These are phyloP conservation scores for Rhodotorula sp. DNA, from an alignment of 1,284 basidiomycete species.

Conservation along the genomic window DNA sequence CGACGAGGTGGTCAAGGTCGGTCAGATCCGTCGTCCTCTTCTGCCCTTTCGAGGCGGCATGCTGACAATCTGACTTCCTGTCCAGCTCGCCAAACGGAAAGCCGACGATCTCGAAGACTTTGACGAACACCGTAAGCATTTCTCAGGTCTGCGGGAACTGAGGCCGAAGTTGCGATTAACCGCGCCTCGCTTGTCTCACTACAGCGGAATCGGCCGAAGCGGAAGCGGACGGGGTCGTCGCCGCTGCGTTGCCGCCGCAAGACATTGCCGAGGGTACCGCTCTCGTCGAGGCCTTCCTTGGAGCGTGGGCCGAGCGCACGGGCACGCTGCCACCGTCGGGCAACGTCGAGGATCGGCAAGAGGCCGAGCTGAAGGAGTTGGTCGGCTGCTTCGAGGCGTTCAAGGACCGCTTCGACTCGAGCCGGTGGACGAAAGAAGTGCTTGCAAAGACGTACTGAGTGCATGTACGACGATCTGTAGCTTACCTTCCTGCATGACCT, in stretches of 20 bases:
- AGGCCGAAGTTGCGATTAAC: too few species aligned
- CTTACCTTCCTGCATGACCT: neutral
- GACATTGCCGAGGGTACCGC: slow-evolving; percentile 63
- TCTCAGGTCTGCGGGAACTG: neutral
- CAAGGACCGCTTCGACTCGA: slow-evolving; percentile 66
- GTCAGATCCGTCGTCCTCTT: slow-evolving; percentile 53
- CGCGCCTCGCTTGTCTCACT: neutral
- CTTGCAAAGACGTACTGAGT: slow-evolving; percentile 51
- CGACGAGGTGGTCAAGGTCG: slow-evolving; percentile 83
- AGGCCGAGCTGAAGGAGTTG: slow-evolving; percentile 65
- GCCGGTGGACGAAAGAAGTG: slow-evolving; percentile 71
- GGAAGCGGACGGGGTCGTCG: too few species aligned
- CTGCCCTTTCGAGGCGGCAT: neutral
- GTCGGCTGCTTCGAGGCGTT: slow-evolving; percentile 66
- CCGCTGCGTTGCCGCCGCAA: slow-evolving; percentile 16
- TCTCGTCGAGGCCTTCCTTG: slow-evolving; percentile 76
- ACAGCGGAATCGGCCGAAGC: neutral
- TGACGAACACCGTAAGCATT: slow-evolving; percentile 21
- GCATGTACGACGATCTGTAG: too few species aligned
- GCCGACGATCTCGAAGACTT: slow-evolving; percentile 97
- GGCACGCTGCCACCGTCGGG: slow-evolving; percentile 10
- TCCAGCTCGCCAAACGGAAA: slow-evolving; percentile 85
- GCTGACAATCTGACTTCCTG: neutral
- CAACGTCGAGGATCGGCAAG: slow-evolving; percentile 15
- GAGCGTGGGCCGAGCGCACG: slow-evolving; percentile 61